Conservation (phyloP, 2,329 filamentous ascomycete genomes). For the Fusarium siculi region DNA sequence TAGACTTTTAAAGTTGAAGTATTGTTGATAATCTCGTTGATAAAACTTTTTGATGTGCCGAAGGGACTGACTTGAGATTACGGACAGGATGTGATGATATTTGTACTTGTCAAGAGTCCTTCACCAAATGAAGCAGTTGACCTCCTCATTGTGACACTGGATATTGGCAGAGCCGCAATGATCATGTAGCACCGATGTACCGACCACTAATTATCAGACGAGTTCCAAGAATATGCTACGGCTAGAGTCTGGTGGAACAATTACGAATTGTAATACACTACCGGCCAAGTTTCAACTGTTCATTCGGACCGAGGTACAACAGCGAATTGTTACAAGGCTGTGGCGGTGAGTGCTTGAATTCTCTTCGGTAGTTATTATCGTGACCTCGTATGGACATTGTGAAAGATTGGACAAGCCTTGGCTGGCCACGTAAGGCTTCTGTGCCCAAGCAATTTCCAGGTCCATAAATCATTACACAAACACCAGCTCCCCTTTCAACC, state of each 20-base stretch:
- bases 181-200: not conserved
- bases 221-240: not conserved
- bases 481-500: not conserved
- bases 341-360: not conserved
- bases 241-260: not conserved
- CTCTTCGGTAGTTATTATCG: not conserved
- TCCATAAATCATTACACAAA: not conserved
- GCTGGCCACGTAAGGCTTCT: not conserved
- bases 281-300: not conserved
- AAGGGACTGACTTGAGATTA: not conserved
- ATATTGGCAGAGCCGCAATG: not conserved
- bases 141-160: not conserved
- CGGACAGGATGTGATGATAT: not conserved
- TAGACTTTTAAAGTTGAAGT: accelerated
- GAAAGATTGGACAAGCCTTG: not conserved
- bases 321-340: accelerated
- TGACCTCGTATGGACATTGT: not conserved
- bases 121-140: not conserved
- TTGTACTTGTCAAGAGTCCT: not conserved
- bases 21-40: not conserved
- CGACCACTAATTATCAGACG: not conserved
- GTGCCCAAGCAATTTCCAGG: not conserved
- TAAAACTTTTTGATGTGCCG: accelerated
- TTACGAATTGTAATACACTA: not conserved
- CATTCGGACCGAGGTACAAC: not conserved